phyloP scores from a whole-genome alignment of 768 basidiomycete genomes.

The Tephrocybe rancida region DNA sequence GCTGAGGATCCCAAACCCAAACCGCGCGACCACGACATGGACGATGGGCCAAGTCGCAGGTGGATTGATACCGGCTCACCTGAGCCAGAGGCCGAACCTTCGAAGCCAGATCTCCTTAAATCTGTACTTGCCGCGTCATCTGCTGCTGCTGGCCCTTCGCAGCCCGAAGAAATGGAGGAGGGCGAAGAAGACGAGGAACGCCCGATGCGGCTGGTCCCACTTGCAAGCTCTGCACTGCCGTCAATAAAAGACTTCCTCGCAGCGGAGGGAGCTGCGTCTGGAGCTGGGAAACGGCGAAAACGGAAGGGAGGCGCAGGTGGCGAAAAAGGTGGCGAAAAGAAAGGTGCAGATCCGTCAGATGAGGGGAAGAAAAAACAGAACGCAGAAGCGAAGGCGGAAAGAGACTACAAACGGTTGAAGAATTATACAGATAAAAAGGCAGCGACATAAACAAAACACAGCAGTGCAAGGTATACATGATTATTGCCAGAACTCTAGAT shows the following conservation, averaged over 20 bases:
- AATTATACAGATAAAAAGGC: conserved; percentile 45
- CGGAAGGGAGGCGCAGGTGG: conserved; percentile 48
- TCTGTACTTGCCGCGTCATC: conserved; percentile 15
- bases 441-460: conserved; percentile 3
- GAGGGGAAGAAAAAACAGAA: conserved; percentile 34
- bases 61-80: conserved; percentile 48
- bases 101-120: conserved; percentile 13
- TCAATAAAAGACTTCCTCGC: conserved; percentile 84
- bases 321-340: conserved; percentile 42
- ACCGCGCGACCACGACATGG: neutral
- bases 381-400: conserved; percentile 49
- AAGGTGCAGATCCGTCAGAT: conserved; percentile 37
- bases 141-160: conserved; percentile 4
- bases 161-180: conserved; percentile 31
- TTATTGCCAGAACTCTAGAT: neutral
- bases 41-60: conserved; percentile 20
- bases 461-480: neutral
- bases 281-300: conserved; percentile 67
- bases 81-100: conserved; percentile 29
- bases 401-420: conserved; percentile 59
- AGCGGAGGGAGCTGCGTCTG: conserved; percentile 64
- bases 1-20: conserved; percentile 36
- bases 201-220: conserved; percentile 65
- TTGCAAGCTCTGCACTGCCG: conserved; percentile 79
- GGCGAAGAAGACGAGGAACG: conserved; percentile 46